Percentiles rank a stretch among this genome's conserved stretches.
Conservation (phyloP, 257 asterid species). For the Misopates orontium region DNA sequence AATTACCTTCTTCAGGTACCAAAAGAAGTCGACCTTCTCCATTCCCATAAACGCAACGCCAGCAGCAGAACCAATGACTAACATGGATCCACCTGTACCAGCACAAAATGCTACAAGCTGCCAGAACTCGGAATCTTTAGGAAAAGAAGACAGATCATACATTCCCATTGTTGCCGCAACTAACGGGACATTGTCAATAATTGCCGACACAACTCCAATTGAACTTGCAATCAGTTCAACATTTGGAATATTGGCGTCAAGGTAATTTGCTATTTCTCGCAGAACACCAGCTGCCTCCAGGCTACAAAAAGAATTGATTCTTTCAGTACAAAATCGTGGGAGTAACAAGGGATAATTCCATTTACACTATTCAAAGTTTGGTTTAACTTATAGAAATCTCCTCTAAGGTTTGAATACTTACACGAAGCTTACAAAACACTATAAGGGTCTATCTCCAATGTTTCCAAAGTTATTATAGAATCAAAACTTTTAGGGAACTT, state of each 20-base stretch:
- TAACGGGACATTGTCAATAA: constrained; percentile 91
- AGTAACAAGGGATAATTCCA: neutral
- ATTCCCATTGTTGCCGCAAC: constrained; percentile 99
- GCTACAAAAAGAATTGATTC: constrained; percentile 39
- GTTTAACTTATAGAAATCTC: neutral
- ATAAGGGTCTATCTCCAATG: no score
- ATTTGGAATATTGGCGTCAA: constrained; percentile 71
- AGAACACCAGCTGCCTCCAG: constrained; percentile 93
- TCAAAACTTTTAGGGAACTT: no score
- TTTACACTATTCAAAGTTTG: neutral
- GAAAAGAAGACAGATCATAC: constrained; percentile 82
- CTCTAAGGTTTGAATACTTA: no score
- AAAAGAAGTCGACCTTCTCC: constrained; percentile 95
- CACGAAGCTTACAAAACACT: no score
- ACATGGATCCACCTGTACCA: constrained; percentile 98
- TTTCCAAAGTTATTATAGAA: no score
- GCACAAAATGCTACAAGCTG: constrained; percentile 92
- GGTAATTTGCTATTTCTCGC: constrained; percentile 90
- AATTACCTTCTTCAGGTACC: constrained; percentile 83
- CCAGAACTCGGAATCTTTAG: constrained; percentile 94
- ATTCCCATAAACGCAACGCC: constrained; percentile 98
- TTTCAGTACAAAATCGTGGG: constrained; percentile 15
- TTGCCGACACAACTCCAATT: constrained; percentile 87
- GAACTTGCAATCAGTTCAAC: constrained; percentile 82
- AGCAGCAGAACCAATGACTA: constrained; percentile 93